phyloP scores from a whole-genome alignment of 2,329 filamentous ascomycete species.

The Celoporthe dispersa region DNA sequence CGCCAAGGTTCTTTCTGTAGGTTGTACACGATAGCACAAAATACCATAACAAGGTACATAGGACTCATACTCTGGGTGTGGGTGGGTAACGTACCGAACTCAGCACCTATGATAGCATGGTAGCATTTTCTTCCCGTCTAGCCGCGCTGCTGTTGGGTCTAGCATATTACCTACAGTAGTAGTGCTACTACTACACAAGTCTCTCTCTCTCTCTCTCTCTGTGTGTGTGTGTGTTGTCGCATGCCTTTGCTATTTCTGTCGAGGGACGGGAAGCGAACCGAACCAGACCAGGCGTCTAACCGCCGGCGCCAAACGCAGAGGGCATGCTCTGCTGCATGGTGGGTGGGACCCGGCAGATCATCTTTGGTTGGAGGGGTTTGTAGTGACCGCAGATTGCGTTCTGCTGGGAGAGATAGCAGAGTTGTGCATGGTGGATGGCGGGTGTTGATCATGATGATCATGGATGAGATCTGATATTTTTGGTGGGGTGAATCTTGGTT shows the following conservation, averaged over 20 bases:
- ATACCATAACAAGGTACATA: no score
- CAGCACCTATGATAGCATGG: not conserved
- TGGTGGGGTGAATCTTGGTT: not conserved
- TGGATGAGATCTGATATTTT: not conserved
- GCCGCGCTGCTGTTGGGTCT: not conserved
- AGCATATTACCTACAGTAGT: not conserved
- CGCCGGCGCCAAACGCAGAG: slow-evolving; percentile 14
- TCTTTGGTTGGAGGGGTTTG: not conserved
- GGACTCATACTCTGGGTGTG: not conserved
- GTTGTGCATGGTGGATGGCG: no score
- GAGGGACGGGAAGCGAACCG: not conserved
- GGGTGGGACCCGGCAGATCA: not conserved
- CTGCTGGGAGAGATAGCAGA: not conserved
- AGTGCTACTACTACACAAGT: not conserved
- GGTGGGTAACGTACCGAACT: not conserved
- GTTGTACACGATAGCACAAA: no score
- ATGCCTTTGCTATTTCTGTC: slow-evolving; percentile 12
- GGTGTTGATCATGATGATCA: not conserved
- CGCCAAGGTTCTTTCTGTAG: not conserved
- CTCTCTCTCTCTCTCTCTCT: no score
- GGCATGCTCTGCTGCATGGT: not conserved
- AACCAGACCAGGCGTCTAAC: slow-evolving; percentile 4
- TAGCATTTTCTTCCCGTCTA: not conserved
- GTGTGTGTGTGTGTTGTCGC: not conserved
- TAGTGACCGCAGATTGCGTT: slow-evolving; percentile 3